Conservation (phyloP, 2,329 filamentous ascomycete species). For the Metarhizium guizhouense region DNA sequence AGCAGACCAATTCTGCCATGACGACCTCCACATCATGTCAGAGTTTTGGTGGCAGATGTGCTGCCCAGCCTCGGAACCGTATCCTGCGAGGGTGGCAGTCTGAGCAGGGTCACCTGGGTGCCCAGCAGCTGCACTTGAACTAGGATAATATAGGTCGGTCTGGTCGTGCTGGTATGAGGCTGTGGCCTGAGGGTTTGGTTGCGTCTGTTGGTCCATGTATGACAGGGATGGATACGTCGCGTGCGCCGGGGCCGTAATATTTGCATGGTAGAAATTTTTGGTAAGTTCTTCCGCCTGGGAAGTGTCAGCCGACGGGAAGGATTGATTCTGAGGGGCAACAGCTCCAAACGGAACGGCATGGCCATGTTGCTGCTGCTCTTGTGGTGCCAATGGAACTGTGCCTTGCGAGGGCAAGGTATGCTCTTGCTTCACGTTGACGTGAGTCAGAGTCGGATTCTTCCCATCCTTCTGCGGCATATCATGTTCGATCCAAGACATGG, state of each 20-base stretch:
- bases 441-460: conserved; percentile 8
- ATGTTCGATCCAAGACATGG: conserved; percentile 42
- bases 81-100: conserved; percentile 29
- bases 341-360: conserved; percentile 3
- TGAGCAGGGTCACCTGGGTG: conserved; percentile 16
- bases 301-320: conserved; percentile 7
- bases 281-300: conserved; percentile 12
- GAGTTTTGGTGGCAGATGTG: conserved; percentile 20
- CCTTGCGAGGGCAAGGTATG: conserved; percentile 18
- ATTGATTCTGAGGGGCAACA: conserved; percentile 16
- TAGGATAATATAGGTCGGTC: conserved; percentile 19
- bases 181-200: neutral
- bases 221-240: conserved; percentile 20
- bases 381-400: conserved; percentile 20
- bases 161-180: conserved; percentile 16
- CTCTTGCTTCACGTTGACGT: conserved; percentile 29
- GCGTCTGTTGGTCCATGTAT: conserved; percentile 17
- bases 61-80: conserved; percentile 23
- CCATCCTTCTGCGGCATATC: conserved; percentile 32
- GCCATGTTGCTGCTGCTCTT: conserved; percentile 16
- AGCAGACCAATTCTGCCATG: conserved; percentile 47
- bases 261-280: conserved; percentile 21
- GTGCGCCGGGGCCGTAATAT: conserved; percentile 15
- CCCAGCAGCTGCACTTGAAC: conserved; percentile 11
- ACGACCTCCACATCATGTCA: conserved; percentile 32